Evolutionary conservation across 768 basidiomycete genomes (phyloP).

Genomic region (Coprinopsis cinerea): DNA sequence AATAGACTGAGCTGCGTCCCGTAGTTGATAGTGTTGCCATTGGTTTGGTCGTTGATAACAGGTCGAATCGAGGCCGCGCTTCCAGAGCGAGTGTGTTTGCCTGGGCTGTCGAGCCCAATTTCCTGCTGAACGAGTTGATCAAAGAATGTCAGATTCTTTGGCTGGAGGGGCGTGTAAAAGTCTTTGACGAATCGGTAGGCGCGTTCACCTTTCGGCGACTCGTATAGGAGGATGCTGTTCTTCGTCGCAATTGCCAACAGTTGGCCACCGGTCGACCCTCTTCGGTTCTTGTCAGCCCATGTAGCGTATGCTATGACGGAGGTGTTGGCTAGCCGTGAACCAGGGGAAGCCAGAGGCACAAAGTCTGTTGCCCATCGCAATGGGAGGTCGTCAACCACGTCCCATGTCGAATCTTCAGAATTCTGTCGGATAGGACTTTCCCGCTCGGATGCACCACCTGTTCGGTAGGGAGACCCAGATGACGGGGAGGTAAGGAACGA

Average conservation of each 20-base stretch:
- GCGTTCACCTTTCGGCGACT: slow-evolving; percentile 77
- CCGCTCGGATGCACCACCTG: slow-evolving; percentile 12
- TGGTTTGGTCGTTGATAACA: slow-evolving; percentile 18
- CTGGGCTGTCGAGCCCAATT: slow-evolving; percentile 26
- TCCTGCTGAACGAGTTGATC: slow-evolving; percentile 57
- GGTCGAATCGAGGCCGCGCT: slow-evolving; percentile 34
- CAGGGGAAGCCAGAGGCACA: slow-evolving; percentile 64
- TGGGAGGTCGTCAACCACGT: slow-evolving; percentile 67
- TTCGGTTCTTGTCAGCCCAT: slow-evolving; percentile 54
- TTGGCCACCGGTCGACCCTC: slow-evolving; percentile 38
- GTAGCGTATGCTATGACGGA: slow-evolving; percentile 64
- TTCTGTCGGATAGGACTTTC: slow-evolving; percentile 22
- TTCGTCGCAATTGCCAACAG: slow-evolving; percentile 76
- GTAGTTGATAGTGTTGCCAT: slow-evolving; percentile 36
- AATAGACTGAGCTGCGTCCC: slow-evolving; percentile 76
- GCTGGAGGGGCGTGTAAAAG: slow-evolving; percentile 72
- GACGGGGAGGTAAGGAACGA: slow-evolving; percentile 24
- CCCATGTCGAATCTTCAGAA: slow-evolving; percentile 56
- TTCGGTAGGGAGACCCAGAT: slow-evolving; percentile 9
- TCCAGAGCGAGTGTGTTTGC: slow-evolving; percentile 36
- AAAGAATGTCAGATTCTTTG: slow-evolving; percentile 64
- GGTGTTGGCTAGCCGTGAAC: slow-evolving; percentile 54
- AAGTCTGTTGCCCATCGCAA: slow-evolving; percentile 86
- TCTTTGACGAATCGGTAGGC: slow-evolving; percentile 86
- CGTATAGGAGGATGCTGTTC: slow-evolving; percentile 65